A percentile compares a stretch with the other conserved stretches of the same genome.
phyloP scores from a whole-genome alignment of 2,329 filamentous ascomycete species.

The Alternaria sp. region DNA sequence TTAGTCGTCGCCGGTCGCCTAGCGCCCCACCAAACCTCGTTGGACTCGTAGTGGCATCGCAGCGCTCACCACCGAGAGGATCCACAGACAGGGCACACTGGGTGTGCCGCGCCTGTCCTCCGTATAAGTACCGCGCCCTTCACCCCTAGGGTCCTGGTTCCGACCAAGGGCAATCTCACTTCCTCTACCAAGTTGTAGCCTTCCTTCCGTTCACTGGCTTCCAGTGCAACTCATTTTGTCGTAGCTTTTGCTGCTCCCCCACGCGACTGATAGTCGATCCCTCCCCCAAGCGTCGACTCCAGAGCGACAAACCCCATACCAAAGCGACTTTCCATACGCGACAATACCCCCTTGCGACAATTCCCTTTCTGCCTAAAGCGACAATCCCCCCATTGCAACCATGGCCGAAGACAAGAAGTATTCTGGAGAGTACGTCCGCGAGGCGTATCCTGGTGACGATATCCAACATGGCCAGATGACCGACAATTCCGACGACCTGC shows the following conservation, averaged over 20 bases:
- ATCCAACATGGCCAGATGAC: slow-evolving; percentile 36
- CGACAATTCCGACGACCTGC: slow-evolving; percentile 47
- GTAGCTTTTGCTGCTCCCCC: slow-evolving; percentile 27
- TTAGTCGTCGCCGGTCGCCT: slow-evolving; percentile 26
- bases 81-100: slow-evolving; percentile 27
- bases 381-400: slow-evolving; percentile 27
- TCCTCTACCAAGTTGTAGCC: slow-evolving; percentile 17
- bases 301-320: slow-evolving; percentile 20
- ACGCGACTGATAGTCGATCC: slow-evolving; percentile 19
- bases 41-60: slow-evolving; percentile 17
- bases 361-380: slow-evolving; percentile 14
- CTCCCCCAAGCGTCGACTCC: slow-evolving; percentile 14
- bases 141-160: slow-evolving; percentile 5
- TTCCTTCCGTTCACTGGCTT: slow-evolving; percentile 25
- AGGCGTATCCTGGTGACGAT: slow-evolving; percentile 30
- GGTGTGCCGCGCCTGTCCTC: slow-evolving; percentile 28
- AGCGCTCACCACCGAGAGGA: slow-evolving; percentile 31
- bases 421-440: slow-evolving; percentile 38
- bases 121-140: slow-evolving; percentile 36
- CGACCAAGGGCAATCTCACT: slow-evolving; percentile 24
- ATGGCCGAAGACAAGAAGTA: slow-evolving; percentile 44
- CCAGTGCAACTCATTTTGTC: slow-evolving; percentile 31
- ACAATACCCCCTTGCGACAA: slow-evolving; percentile 18
- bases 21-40: slow-evolving; percentile 22
- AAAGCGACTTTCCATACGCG: slow-evolving; percentile 22